A percentile compares a stretch with the other conserved stretches of the same genome.
These are phyloP conservation scores for Prunella vulgaris DNA, from an alignment of 257 asterid genomes.

Conservation along the genomic window DNA sequence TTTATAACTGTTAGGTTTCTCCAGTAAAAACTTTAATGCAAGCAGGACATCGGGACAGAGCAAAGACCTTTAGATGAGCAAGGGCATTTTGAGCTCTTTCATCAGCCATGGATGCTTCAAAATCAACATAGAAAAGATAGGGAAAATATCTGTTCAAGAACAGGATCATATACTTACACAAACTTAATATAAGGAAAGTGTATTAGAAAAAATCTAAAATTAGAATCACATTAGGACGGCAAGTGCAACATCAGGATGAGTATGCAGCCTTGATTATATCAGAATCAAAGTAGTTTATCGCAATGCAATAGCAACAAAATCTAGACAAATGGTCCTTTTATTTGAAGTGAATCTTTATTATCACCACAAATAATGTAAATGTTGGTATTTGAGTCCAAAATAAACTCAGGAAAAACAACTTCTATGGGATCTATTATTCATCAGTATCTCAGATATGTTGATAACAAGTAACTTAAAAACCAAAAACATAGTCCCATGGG, in stretches of 20 bases:
- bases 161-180: conserved; percentile 14
- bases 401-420: neutral
- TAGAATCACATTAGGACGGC: conserved; percentile 3
- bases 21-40: neutral
- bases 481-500: neutral
- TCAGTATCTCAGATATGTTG: neutral
- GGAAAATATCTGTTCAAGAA: conserved; percentile 71
- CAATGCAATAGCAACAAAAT: neutral
- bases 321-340: neutral
- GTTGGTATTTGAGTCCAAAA: neutral
- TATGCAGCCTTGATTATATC: too few species aligned
- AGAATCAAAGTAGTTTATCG: neutral
- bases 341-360: neutral
- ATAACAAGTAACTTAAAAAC: neutral
- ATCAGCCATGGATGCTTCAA: conserved; percentile 99
- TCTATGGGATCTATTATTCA: neutral
- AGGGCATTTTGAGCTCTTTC: conserved; percentile 98
- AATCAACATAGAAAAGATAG: conserved; percentile 94
- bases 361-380: neutral
- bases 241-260: neutral
- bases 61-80: conserved; percentile 70
- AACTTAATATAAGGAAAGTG: neutral
- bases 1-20: neutral
- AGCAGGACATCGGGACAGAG: neutral
- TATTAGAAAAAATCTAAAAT: neutral